Evolutionary conservation across 2,329 filamentous ascomycete genomes (phyloP).

Genomic region (Botrytis sinoallii): DNA sequence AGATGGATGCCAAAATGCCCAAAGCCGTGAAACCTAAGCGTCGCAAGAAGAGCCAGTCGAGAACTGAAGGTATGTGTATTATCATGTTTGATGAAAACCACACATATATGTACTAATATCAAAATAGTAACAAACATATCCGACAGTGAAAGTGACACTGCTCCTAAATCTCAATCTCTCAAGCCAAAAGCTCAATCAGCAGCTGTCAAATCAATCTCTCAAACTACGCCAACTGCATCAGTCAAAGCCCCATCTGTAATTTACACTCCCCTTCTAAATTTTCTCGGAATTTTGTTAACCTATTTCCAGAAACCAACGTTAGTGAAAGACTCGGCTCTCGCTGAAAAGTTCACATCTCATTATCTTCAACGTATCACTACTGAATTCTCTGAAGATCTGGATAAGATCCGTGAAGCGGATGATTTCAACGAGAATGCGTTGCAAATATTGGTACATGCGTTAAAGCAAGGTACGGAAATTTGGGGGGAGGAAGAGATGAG

Average conservation of each 20-base stretch:
- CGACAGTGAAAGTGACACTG: constrained; percentile 16
- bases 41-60: constrained; percentile 20
- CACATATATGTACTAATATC: neutral
- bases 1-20: constrained; percentile 13
- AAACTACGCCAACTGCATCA: neutral
- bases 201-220: neutral
- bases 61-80: constrained; percentile 19
- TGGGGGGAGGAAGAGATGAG: constrained; percentile 55
- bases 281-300: neutral
- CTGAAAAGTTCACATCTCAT: constrained; percentile 50
- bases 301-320: constrained; percentile 19
- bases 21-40: constrained; percentile 15
- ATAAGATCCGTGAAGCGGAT: constrained; percentile 63
- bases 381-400: constrained; percentile 72
- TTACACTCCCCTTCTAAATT: too few relatives aligned
- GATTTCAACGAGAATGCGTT: constrained; percentile 68
- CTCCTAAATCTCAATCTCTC: neutral
- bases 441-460: constrained; percentile 61
- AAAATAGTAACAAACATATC: constrained; percentile 7
- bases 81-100: neutral
- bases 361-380: constrained; percentile 67
- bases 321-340: constrained; percentile 39
- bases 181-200: neutral
- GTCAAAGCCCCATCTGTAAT: constrained; percentile 2
- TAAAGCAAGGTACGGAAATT: constrained; percentile 64